Percentiles rank a stretch among this genome's conserved stretches.
Conservation (phyloP, 225 moss, liverwort and hornwort species). For the Sphagnum contortum region DNA sequence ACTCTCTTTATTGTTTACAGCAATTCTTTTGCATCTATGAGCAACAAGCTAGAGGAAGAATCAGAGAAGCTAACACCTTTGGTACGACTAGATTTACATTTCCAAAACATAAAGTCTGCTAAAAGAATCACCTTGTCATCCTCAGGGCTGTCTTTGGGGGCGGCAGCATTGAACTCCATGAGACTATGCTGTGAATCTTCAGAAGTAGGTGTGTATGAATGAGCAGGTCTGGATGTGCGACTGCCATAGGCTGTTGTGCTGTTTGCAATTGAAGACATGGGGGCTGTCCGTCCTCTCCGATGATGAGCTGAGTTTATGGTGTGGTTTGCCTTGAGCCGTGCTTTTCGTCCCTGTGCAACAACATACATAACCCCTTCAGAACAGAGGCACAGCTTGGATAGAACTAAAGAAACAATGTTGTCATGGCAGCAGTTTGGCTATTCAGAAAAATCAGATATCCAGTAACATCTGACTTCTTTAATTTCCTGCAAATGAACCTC, state of each 20-base stretch:
- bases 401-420: neutral
- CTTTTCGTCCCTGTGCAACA: conserved; percentile 34
- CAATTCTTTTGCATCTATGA: neutral
- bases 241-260: conserved; percentile 8
- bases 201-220: conserved; percentile 4
- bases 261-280: conserved; percentile 13
- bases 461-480: neutral
- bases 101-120: neutral
- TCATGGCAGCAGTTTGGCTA: neutral
- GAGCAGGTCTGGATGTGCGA: conserved; percentile 13
- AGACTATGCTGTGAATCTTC: conserved; percentile 20
- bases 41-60: neutral
- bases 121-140: conserved; percentile 16
- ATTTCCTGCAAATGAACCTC: too few species aligned
- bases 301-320: conserved; percentile 16
- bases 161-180: conserved; percentile 21
- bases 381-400: neutral
- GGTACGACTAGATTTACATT: neutral
- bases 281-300: conserved; percentile 23
- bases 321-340: conserved; percentile 32
- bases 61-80: neutral
- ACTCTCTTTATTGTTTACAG: neutral
- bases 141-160: conserved; percentile 16
- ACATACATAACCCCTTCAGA: neutral
- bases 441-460: neutral